Evolutionary conservation across 2,329 filamentous ascomycete genomes (phyloP), one percentile per base, ranked within the genome.

Genomic region (Pyrenochaeta sp.): DNA sequence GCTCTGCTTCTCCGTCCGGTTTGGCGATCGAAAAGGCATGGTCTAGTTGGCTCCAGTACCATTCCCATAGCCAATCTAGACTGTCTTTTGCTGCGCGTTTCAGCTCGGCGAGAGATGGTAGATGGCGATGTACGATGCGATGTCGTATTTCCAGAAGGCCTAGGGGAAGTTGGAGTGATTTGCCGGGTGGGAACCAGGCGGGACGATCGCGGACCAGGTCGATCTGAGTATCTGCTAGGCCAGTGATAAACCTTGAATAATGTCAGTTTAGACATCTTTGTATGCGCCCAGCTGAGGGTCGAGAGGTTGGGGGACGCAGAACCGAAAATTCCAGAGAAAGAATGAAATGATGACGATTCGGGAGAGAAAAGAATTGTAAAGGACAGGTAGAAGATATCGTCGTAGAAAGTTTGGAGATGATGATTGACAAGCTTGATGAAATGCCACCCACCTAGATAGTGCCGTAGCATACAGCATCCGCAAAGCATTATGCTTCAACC

Each of bases 121-220:
- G 81, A 73, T 93, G 91, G 76, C 96, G 91, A 76, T 98, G 93
- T 40, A 93, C 96, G 43, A 91, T 91, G 79, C 96, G 91, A 76
- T 97, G 93, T 45, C 93, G 87, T 57, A 96, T 82, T 81, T 96
- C 93, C 52, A 97, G 92, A 77, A 97, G 96, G 86, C 88, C 58
- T 89, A 90, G 25, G 90, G 71, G 73, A 12, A 68, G 61, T 50
- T 70, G 61, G 30, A 70, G 65, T 2, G 62, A 43, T 58, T 68
- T 66, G 12, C 64, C 63, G 2, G 67, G 59, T 2, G 64, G 65
- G 40, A 69, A 69, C 67, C 65, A 73, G 36, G 62, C 62, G 12
- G 72, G 72, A 1, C 65, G 68, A 57, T 69, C 64, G 28, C 72
- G 72, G n/a, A 60, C 61, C 22, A 77, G 65, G 25, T 74, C 69